Conservation (phyloP, 305 asterid species). For the Rubia tinctorum region DNA sequence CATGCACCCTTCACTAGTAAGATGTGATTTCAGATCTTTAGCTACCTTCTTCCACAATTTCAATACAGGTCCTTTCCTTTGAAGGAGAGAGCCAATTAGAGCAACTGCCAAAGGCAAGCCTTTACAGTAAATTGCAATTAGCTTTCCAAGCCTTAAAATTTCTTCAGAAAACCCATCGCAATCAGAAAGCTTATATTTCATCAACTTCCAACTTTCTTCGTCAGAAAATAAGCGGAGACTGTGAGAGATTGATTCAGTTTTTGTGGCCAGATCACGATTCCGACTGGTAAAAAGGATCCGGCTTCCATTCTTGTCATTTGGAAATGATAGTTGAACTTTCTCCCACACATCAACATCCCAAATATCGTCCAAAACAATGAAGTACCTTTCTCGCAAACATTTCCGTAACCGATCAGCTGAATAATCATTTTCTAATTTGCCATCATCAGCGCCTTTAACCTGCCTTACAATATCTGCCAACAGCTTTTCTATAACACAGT, state of each 20-base stretch:
- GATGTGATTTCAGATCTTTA: not conserved
- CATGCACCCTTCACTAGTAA: not conserved
- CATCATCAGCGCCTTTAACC: too few relatives aligned
- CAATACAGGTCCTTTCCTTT: not conserved
- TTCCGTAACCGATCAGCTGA: too few relatives aligned
- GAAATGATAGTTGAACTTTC: not conserved
- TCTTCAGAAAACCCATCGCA: not conserved
- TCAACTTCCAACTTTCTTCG: constrained; percentile 10
- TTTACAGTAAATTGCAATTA: constrained; percentile 12
- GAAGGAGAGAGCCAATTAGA: constrained; percentile 3
- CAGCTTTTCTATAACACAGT: too few relatives aligned
- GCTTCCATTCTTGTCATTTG: constrained; percentile 6
- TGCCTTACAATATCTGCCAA: too few relatives aligned
- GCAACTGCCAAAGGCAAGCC: constrained; percentile 16
- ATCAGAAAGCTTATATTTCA: not conserved
- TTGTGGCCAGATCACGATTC: not conserved
- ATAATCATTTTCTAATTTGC: too few relatives aligned
- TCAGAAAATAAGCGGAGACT: not conserved
- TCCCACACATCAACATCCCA: not conserved
- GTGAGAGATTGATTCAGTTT: not conserved
- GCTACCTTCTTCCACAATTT: constrained; percentile 13
- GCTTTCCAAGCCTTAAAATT: not conserved
- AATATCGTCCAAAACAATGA: not conserved
- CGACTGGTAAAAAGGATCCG: constrained; percentile 18
- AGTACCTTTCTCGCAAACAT: not conserved